A percentile compares a stretch with the other conserved stretches of the same genome.
Evolutionary conservation across 768 basidiomycete species (phyloP).

Genomic region (Kwoniella mangroviensis): DNA sequence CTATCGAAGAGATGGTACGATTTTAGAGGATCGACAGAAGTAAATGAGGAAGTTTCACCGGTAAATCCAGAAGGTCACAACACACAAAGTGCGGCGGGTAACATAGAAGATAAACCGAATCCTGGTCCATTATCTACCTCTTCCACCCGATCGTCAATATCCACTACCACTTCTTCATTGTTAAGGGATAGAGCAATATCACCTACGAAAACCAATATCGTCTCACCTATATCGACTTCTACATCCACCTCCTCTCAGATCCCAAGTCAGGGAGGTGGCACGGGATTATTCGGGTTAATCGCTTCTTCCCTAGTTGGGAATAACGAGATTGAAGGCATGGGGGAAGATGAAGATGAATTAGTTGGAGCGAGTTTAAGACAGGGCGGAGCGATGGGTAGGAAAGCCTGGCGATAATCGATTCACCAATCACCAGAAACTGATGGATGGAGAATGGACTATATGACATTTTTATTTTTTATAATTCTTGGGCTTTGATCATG

Average conservation of each 20-base stretch:
- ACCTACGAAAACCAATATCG: slow-evolving; percentile 1
- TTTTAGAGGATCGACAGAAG: slow-evolving; percentile 17
- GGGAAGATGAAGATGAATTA: slow-evolving; percentile 25
- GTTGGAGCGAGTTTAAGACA: slow-evolving; percentile 21
- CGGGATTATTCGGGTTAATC: slow-evolving; percentile 20
- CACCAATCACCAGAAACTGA: no score
- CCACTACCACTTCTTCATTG: slow-evolving; percentile 15
- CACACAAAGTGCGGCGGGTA: not conserved
- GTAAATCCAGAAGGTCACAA: slow-evolving; percentile 17
- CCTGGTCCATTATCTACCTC: slow-evolving; percentile 12
- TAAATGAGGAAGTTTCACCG: slow-evolving; percentile 15
- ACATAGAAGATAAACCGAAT: slow-evolving; percentile 10
- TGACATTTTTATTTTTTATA: not conserved
- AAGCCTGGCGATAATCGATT: slow-evolving; percentile 4
- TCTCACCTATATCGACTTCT: not conserved
- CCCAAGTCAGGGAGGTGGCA: not conserved
- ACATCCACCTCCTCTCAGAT: not conserved
- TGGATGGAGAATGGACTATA: not conserved
- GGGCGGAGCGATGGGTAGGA: slow-evolving; percentile 9
- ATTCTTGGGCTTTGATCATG: slow-evolving; percentile 5
- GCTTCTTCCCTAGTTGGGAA: slow-evolving; percentile 19
- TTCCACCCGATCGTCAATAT: slow-evolving; percentile 20
- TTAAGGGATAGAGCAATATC: slow-evolving; percentile 4
- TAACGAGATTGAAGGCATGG: not conserved
- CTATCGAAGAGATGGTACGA: slow-evolving; percentile 26